These are phyloP conservation scores for Sequoia sempervirens DNA, from an alignment of 75 land plant genomes.

Conservation along the genomic window DNA sequence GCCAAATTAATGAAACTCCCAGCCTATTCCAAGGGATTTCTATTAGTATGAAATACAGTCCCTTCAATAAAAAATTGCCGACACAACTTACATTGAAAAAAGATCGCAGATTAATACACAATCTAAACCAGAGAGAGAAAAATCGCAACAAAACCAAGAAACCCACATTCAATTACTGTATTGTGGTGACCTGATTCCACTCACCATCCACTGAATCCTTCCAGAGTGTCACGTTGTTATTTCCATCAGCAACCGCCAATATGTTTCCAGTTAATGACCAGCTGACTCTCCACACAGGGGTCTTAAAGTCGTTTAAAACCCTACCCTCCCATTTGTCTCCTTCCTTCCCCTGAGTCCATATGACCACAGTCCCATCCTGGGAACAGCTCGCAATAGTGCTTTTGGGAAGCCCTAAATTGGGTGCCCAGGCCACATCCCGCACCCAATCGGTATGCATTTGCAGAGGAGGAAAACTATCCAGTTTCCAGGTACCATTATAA, in stretches of 20 bases:
- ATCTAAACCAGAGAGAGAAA: too few species aligned
- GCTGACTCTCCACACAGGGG: slow-evolving; percentile 72
- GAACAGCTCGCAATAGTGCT: slow-evolving; percentile 75
- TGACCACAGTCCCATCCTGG: slow-evolving; percentile 73
- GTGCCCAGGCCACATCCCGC: slow-evolving; percentile 81
- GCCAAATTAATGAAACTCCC: not conserved
- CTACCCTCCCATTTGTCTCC: slow-evolving; percentile 73
- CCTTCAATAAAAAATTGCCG: not conserved
- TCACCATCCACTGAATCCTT: slow-evolving; percentile 82
- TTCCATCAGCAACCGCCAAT: slow-evolving; percentile 65
- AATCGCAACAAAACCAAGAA: not conserved
- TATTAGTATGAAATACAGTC: not conserved
- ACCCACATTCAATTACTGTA: slow-evolving; percentile 29
- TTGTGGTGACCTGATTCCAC: slow-evolving; percentile 72
- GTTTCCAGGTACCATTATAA: slow-evolving; percentile 50
- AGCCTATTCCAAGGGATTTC: not conserved
- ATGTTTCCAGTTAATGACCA: slow-evolving; percentile 83
- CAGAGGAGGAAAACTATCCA: slow-evolving; percentile 76
- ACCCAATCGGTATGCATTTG: slow-evolving; percentile 75
- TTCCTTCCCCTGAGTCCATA: slow-evolving; percentile 77
- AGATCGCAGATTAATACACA: not conserved
- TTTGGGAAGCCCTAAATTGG: slow-evolving; percentile 70
- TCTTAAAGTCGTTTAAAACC: slow-evolving; percentile 56
- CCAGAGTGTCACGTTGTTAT: slow-evolving; percentile 72
- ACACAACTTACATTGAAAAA: not conserved